phyloP scores from a whole-genome alignment of 305 asterid genomes.

The Fraxinus albicans region DNA sequence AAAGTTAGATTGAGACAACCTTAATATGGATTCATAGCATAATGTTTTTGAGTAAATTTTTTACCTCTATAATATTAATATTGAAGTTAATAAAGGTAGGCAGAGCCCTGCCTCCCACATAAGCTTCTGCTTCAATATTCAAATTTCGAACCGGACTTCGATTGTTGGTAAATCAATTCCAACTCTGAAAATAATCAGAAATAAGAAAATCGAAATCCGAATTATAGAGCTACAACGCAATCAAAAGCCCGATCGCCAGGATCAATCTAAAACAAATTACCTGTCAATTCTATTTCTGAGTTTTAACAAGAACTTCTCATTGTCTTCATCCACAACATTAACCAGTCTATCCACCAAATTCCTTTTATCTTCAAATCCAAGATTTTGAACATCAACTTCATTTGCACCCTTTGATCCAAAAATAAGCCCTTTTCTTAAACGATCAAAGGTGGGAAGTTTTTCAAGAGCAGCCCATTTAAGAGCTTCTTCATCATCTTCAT shows the following conservation, averaged over 20 bases:
- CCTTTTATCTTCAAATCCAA: conserved; percentile 51
- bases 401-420: conserved; percentile 48
- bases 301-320: conserved; percentile 68
- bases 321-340: conserved; percentile 53
- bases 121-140: conserved; percentile 59
- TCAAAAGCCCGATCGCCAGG: not conserved
- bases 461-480: conserved; percentile 79
- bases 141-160: conserved; percentile 75
- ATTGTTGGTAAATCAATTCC: conserved; percentile 72
- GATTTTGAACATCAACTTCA: conserved; percentile 50
- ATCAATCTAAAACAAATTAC: conserved; percentile 23
- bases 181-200: conserved; percentile 44
- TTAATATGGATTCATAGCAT: not conserved
- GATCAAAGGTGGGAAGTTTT: conserved; percentile 66
- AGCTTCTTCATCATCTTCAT: conserved; percentile 79
- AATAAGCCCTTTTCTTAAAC: conserved; percentile 61
- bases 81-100: conserved; percentile 54
- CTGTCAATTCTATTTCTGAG: conserved; percentile 68
- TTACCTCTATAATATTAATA: conserved; percentile 54
- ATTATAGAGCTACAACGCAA: not conserved
- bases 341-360: conserved; percentile 52
- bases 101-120: conserved; percentile 53
- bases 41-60: not conserved
- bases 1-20: not conserved
- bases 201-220: not conserved